These are phyloP conservation scores for Trichomonas vaginalis DNA, from an alignment of 208 protist genomes.

Conservation along the genomic window DNA sequence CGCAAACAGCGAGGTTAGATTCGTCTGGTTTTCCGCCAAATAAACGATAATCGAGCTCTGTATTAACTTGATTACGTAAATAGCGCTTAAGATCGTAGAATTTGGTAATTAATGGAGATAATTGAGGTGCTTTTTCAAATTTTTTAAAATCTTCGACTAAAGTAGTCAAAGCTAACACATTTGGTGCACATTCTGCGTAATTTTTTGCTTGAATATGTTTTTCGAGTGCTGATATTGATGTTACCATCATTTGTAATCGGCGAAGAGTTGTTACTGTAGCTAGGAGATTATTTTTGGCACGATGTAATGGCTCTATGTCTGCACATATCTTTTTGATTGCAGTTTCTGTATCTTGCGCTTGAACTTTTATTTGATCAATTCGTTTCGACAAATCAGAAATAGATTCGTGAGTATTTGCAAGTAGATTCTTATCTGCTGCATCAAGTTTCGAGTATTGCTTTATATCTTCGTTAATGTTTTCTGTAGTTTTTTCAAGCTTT, in stretches of 20 bases:
- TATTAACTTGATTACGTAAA: constrained; percentile 9
- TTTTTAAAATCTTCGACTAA: neutral
- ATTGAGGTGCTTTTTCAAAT: neutral
- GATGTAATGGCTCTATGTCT: neutral
- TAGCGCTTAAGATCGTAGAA: neutral
- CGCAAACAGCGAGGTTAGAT: neutral
- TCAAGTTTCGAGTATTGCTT: neutral
- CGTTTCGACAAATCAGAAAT: neutral
- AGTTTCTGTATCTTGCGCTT: neutral
- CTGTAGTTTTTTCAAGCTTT: neutral
- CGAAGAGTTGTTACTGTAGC: neutral
- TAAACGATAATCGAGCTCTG: neutral
- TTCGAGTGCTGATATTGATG: neutral
- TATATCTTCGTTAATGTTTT: neutral
- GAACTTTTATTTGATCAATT: neutral
- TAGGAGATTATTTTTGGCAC: neutral
- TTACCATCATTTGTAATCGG: neutral
- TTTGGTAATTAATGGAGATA: neutral
- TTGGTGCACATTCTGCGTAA: neutral
- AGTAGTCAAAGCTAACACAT: neutral
- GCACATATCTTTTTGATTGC: neutral
- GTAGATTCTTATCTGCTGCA: neutral
- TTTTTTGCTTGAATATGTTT: neutral
- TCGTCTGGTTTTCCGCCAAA: neutral
- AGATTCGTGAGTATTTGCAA: neutral